Base-by-base conservation (phyloP, 2,329 filamentous ascomycete species). In the Ophiostoma triangulosporum region DNA sequence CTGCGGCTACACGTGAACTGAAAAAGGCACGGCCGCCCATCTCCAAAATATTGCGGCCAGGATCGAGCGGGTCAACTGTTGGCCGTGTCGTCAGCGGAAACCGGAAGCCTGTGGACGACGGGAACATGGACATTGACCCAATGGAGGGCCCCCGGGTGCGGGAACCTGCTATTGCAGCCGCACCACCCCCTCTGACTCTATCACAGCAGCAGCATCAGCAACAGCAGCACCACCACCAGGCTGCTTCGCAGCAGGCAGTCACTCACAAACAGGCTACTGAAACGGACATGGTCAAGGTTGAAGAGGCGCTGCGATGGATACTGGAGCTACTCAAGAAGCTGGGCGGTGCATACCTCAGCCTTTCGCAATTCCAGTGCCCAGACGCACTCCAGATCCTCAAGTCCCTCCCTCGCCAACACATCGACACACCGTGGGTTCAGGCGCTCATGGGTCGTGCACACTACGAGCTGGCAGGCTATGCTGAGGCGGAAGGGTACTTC, bases 381-480 rank as follows among this genome's bases (percentile, higher is more conserved):
- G 83, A 93, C 56, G 86, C 93, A 2, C 70, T 96, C 48, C 78
- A 86, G 57, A 75, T 81, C 3, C 89, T 91, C 64, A 76, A 76
- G 56, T 76, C 80, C 0, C 71, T 98, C 20, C 83, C 88, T 1
- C 71, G 78, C 29, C 70, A 74, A 5, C 91, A 97, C 62, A 82
- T 88, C 60, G 89, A 95, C 57, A 95, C 91, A 1, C 88, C 93
- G 1, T 97, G 89, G 87, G 88, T 96, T 14, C 75, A 96, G 54
- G 84, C 89, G 6, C 88, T 95, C 63, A 84, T 97, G 64, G 94
- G 89, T 7, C 86, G 88, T 60, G 88, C 90, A 17, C 81, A 94
- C 64, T 95, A 95, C 65, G 93, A 98, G 70, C 87, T 91, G 65
- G 85, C 86, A 9, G 79, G 84, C 59, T 96, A 97, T 64, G 72